Evolutionary conservation across 306 rosid genomes (phyloP).

Genomic region (Malus sieversii): DNA sequence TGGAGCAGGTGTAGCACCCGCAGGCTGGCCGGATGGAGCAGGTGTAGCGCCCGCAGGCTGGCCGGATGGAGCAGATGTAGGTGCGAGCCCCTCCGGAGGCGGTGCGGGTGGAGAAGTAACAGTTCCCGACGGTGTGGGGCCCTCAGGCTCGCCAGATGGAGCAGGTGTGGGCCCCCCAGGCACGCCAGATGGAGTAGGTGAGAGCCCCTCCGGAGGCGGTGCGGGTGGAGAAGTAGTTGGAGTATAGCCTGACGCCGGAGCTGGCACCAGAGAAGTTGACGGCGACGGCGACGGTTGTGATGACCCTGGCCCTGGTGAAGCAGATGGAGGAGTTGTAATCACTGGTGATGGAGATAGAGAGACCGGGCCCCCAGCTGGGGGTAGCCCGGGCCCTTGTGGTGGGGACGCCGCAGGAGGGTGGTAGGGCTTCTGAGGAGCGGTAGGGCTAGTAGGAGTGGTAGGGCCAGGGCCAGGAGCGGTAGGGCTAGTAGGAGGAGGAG

Average conservation of each 20-base stretch:
- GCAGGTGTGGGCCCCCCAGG: not conserved
- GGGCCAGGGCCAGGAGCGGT: not conserved
- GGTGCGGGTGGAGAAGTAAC: not conserved
- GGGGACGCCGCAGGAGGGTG: not conserved
- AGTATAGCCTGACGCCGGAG: not conserved
- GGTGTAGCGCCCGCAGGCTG: not conserved
- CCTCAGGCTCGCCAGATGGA: not conserved
- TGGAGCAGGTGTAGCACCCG: slow-evolving; percentile 5
- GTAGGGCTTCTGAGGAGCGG: not conserved
- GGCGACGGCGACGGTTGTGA: not conserved
- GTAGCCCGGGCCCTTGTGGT: not conserved
- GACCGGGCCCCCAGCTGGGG: not conserved
- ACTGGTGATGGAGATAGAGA: slow-evolving; percentile 14
- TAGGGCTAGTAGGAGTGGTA: not conserved
- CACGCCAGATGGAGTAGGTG: slow-evolving; percentile 9
- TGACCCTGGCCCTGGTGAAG: not conserved
- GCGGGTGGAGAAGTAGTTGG: not conserved
- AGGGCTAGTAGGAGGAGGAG: slow-evolving; percentile 5
- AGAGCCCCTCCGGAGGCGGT: not conserved
- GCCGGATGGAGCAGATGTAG: not conserved
- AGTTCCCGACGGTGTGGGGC: not conserved
- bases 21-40: not conserved
- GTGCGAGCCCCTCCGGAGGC: not conserved
- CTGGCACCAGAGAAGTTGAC: not conserved
- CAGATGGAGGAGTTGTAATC: not conserved